Evolutionary conservation across 164 flowering plant species (phyloP), one percentile per base, ranked within the genome.

Genomic region (Buxus sempervirens): DNA sequence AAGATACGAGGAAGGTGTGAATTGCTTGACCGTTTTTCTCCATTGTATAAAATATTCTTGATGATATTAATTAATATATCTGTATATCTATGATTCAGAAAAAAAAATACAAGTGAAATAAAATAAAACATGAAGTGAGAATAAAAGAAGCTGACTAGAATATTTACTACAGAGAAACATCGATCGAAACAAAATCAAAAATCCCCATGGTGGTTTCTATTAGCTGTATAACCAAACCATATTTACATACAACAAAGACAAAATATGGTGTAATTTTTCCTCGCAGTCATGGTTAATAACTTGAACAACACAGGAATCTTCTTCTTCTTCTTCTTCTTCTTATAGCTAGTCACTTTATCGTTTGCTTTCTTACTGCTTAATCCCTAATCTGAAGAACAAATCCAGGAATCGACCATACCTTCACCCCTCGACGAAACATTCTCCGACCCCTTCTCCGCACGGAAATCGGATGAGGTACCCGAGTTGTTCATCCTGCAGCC

Each of bases 321-420:
- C 27, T 54, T 53, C 24, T 36, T 48, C 19, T 53, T 15, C 62
- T 15, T 55, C 41, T 51, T 36, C 59, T 25, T 41, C 65, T 48
- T 24, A 25, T 26, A 21, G 20, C 13, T 55, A 1, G 13, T 15
- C 14, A 45, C 27, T 14, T 75, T 58, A 45, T 12, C 18, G 8
- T 32, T 16, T 12, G 8, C 4, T 57, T 57, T 57, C 16, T 21
- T 23, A 9, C 9, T 20, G 9, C 9, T 1, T 57, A 5, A 21
- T 24, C 7, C 51, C 42, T 73, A 73, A 56, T 86, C 87, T 13
- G 85, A 74, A 69, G 82, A 85, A 76, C 86, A 83, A 69, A 84
- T 83, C 88, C 88, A 86, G 9, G 85, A 81, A 73, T 83, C 88
- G 54, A 84, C 82, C 59, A 80, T 83, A 62, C 85, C 86, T 74